Evolutionary conservation across 2,329 filamentous ascomycete species (phyloP).

Genomic region (Curvularia sp.): DNA sequence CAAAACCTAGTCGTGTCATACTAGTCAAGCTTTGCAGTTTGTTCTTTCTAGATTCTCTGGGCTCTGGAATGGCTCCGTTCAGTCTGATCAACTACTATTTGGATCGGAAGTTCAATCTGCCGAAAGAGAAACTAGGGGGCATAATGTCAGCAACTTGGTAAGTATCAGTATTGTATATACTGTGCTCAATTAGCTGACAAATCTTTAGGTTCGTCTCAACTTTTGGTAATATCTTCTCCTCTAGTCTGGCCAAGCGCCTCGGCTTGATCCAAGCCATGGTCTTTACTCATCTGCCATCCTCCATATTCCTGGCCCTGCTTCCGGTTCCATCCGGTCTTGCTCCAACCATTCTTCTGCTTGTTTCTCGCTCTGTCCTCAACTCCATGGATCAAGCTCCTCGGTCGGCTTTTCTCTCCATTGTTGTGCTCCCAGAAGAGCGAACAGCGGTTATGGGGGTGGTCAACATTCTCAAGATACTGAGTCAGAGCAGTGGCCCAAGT

Average conservation of each 20-base stretch:
- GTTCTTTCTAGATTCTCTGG: constrained; percentile 73
- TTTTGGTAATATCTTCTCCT: constrained; percentile 41
- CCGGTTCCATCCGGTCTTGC: constrained; percentile 34
- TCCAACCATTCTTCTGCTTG: constrained; percentile 42
- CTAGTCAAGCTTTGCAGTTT: constrained; percentile 70
- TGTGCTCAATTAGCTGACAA: not conserved
- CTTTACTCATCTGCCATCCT: constrained; percentile 47
- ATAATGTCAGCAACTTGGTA: constrained; percentile 59
- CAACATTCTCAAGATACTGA: constrained; percentile 49
- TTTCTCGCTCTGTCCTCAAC: constrained; percentile 42
- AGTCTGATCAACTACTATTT: constrained; percentile 62
- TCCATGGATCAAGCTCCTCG: constrained; percentile 52
- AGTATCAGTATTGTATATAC: not conserved
- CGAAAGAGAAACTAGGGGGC: constrained; percentile 61
- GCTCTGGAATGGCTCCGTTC: constrained; percentile 69
- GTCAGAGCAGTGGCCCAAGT: constrained; percentile 45
- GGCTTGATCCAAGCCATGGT: constrained; percentile 59
- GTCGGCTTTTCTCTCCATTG: constrained; percentile 45
- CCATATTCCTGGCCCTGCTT: constrained; percentile 46
- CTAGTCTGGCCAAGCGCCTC: constrained; percentile 67
- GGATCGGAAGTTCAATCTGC: constrained; percentile 63
- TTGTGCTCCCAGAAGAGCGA: constrained; percentile 46
- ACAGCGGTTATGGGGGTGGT: constrained; percentile 53
- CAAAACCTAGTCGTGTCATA: constrained; percentile 61
- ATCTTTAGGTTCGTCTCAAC: constrained; percentile 41